Evolutionary conservation across 352 stramenopile species (phyloP).

Genomic region (Hyaloperonospora brassicae): DNA sequence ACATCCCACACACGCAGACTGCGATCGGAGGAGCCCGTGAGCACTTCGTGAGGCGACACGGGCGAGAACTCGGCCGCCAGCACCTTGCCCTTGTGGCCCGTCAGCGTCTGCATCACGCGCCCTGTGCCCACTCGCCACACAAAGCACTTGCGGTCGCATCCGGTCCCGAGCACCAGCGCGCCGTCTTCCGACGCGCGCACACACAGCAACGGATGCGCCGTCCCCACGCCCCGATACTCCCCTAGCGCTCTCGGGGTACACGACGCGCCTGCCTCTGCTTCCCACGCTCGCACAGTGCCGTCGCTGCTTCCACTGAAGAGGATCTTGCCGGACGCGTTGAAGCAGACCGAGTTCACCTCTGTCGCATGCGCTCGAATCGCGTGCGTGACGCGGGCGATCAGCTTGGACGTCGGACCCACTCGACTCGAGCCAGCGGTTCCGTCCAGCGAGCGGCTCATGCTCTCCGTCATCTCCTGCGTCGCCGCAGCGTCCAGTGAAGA

Average conservation of each 20-base stretch:
- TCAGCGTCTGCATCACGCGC: constrained; percentile 75
- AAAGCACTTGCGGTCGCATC: constrained; percentile 80
- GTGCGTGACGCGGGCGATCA: constrained; percentile 40
- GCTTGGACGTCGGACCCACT: constrained; percentile 13
- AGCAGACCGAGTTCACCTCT: constrained; percentile 80
- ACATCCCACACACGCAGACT: constrained; percentile 78
- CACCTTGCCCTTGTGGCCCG: constrained; percentile 80
- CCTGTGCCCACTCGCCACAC: constrained; percentile 77
- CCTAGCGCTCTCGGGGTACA: constrained; percentile 32
- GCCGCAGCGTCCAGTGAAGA: constrained; percentile 17
- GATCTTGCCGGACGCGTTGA: constrained; percentile 76
- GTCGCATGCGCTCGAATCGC: constrained; percentile 71
- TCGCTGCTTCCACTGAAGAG: constrained; percentile 79
- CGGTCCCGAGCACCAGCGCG: constrained; percentile 66
- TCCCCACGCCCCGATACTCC: constrained; percentile 72
- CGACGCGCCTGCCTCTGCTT: constrained; percentile 33
- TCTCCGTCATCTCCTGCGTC: constrained; percentile 45
- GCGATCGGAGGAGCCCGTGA: constrained; percentile 70
- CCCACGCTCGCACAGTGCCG: constrained; percentile 74
- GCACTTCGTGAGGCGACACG: constrained; percentile 45
- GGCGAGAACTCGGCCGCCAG: constrained; percentile 69
- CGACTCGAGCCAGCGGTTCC: constrained; percentile 6
- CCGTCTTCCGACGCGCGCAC: constrained; percentile 72
- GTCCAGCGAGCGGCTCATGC: constrained; percentile 35
- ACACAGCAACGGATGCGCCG: constrained; percentile 74